Evolutionary conservation across 2,329 filamentous ascomycete species (phyloP).

Genomic region (Atkinsonella hypoxylon): DNA sequence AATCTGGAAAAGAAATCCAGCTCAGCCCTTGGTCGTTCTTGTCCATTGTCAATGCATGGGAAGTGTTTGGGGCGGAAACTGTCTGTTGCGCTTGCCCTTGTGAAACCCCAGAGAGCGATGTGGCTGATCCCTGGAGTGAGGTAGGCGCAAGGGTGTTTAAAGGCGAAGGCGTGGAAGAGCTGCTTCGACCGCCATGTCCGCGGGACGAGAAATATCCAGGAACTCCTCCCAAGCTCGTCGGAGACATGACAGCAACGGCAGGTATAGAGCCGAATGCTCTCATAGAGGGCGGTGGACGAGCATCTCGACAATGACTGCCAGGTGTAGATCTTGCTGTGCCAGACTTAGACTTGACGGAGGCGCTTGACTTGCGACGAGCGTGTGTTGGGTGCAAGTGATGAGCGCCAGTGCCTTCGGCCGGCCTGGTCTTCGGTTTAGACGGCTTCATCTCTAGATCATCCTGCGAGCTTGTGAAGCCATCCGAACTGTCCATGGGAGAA

Average conservation of each 20-base stretch:
- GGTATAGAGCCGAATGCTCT: conserved; percentile 18
- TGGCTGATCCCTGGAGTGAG: conserved; percentile 12
- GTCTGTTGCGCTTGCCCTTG: conserved; percentile 6
- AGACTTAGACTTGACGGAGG: conserved; percentile 14
- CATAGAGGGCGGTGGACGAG: conserved; percentile 19
- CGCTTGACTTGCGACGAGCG: conserved; percentile 18
- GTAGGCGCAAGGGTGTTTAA: conserved; percentile 1
- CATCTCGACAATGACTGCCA: conserved; percentile 10
- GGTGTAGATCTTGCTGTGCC: conserved; percentile 9
- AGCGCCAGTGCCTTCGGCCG: conserved; percentile 1
- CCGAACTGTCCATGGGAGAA: conserved; percentile 20
- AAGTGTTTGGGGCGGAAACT: conserved; percentile 9
- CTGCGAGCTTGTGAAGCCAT: conserved; percentile 25
- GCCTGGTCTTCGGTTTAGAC: conserved; percentile 7
- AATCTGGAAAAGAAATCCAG: conserved; percentile 4
- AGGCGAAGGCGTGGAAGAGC: conserved; percentile 1
- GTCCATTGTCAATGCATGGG: conserved; percentile 2
- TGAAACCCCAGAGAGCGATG: conserved; percentile 12
- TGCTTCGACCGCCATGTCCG: neutral
- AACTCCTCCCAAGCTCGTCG: neutral
- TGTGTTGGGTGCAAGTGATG: conserved; percentile 17
- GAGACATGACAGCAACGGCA: conserved; percentile 1
- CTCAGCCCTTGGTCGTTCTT: conserved; percentile 7
- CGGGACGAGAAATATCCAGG: neutral
- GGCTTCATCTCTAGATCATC: conserved; percentile 29